These are phyloP conservation scores for Diplotaxis tenuifolia DNA, from an alignment of 345 rosid genomes.

Conservation along the genomic window DNA sequence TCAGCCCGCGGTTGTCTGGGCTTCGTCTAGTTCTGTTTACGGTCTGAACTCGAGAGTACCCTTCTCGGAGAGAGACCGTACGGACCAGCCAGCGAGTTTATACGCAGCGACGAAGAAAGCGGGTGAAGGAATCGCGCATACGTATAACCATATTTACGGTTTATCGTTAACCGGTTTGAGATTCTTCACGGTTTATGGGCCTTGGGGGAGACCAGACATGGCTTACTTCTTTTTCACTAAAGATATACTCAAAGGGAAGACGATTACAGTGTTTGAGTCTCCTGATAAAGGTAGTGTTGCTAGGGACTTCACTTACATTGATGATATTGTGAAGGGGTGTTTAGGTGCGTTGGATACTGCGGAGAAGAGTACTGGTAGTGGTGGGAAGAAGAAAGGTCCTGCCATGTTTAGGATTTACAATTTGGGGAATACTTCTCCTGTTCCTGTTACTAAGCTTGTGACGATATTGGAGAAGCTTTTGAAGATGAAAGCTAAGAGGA, in stretches of 20 bases:
- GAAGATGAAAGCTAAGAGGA: conserved; percentile 59
- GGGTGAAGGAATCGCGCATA: conserved; percentile 65
- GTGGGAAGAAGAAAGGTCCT: conserved; percentile 60
- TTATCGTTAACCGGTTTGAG: conserved; percentile 60
- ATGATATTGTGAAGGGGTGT: conserved; percentile 69
- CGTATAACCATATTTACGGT: conserved; percentile 69
- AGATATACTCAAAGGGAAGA: conserved; percentile 54
- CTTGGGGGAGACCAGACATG: conserved; percentile 78
- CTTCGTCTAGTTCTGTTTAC: conserved; percentile 72
- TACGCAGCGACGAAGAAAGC: conserved; percentile 78
- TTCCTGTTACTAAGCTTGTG: conserved; percentile 56
- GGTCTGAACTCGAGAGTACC: conserved; percentile 63
- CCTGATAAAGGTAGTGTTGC: conserved; percentile 59
- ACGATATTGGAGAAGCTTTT: conserved; percentile 60
- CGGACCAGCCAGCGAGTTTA: conserved; percentile 62
- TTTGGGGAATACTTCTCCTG: conserved; percentile 64
- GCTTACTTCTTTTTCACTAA: conserved; percentile 70
- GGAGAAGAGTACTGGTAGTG: conserved; percentile 67
- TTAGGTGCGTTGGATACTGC: conserved; percentile 63
- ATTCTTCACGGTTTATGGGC: conserved; percentile 73
- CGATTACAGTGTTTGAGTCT: conserved; percentile 46
- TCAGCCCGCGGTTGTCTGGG: conserved; percentile 71
- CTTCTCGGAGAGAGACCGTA: conserved; percentile 62
- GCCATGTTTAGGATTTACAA: conserved; percentile 58
- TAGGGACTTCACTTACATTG: conserved; percentile 68